Conservation (phyloP, 495 filamentous ascomycete species). For the Thermothielavioides terrestris region DNA sequence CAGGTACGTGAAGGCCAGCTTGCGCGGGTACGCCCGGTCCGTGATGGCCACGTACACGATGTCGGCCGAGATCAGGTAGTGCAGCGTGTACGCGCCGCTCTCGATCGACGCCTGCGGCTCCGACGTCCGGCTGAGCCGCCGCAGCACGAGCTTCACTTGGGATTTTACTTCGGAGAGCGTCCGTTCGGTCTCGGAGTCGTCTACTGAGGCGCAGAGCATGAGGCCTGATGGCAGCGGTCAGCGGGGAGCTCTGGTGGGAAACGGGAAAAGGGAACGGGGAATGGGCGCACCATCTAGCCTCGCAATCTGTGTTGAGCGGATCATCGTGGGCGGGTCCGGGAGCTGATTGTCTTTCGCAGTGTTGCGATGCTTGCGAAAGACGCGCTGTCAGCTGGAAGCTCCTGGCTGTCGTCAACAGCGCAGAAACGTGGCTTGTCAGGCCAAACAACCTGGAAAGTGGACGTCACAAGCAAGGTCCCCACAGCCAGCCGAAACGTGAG, state of each 20-base stretch:
- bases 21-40: conserved; percentile 90
- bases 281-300: conserved; percentile 70
- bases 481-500: not conserved
- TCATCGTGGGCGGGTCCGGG: conserved; percentile 52
- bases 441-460: not conserved
- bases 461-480: not conserved
- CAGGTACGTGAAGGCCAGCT: conserved; percentile 98
- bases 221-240: conserved; percentile 50
- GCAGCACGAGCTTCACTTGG: conserved; percentile 83
- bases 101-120: conserved; percentile 92
- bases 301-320: conserved; percentile 89
- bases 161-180: conserved; percentile 81
- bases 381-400: no score
- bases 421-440: conserved; percentile 9
- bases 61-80: conserved; percentile 76
- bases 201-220: conserved; percentile 89
- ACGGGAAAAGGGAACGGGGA: not conserved
- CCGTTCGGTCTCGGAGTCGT: conserved; percentile 56
- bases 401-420: no score
- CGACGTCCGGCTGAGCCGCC: conserved; percentile 74
- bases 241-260: conserved; percentile 2
- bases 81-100: conserved; percentile 64
- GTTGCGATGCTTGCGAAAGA: not conserved
- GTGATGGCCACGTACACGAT: conserved; percentile 89
- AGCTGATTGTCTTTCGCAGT: not conserved